phyloP scores from a whole-genome alignment of 1,284 basidiomycete species.

The Anthracocystis panici-leucophaei region DNA sequence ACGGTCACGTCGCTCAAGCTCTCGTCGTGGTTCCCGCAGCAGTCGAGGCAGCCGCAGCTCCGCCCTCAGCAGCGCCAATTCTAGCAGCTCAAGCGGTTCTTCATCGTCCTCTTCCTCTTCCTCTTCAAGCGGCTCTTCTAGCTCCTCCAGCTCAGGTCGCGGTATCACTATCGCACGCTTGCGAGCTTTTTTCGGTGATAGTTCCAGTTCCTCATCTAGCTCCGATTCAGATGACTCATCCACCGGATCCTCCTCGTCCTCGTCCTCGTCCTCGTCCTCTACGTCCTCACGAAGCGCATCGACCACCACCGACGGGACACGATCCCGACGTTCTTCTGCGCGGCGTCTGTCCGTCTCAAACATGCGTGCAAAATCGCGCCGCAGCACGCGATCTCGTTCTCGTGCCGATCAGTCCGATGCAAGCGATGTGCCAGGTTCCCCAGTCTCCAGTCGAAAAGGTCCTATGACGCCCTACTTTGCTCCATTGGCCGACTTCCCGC shows the following conservation, averaged over 20 bases:
- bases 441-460: slow-evolving; percentile 34
- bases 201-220: slow-evolving; percentile 50
- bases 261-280: slow-evolving; percentile 16
- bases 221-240: slow-evolving; percentile 43
- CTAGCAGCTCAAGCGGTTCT: slow-evolving; percentile 44
- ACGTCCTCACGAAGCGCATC: slow-evolving; percentile 31
- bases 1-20: slow-evolving; percentile 16
- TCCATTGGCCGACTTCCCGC: slow-evolving; percentile 44
- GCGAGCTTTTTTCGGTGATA: slow-evolving; percentile 67
- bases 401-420: slow-evolving; percentile 43
- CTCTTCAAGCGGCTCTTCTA: slow-evolving; percentile 30
- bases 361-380: slow-evolving; percentile 29
- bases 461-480: slow-evolving; percentile 51
- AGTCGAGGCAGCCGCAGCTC: slow-evolving; percentile 49
- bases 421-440: slow-evolving; percentile 41
- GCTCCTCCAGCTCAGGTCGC: slow-evolving; percentile 48
- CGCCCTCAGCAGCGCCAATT: slow-evolving; percentile 36
- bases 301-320: slow-evolving; percentile 27
- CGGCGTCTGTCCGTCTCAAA: slow-evolving; percentile 38
- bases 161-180: slow-evolving; percentile 61
- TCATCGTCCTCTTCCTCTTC: slow-evolving; percentile 40
- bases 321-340: slow-evolving; percentile 38
- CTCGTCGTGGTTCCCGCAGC: slow-evolving; percentile 40
- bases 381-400: slow-evolving; percentile 20
- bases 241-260: slow-evolving; percentile 33